Evolutionary conservation across 2,329 filamentous ascomycete species (phyloP).

Genomic region (Biscogniauxia marginata): DNA sequence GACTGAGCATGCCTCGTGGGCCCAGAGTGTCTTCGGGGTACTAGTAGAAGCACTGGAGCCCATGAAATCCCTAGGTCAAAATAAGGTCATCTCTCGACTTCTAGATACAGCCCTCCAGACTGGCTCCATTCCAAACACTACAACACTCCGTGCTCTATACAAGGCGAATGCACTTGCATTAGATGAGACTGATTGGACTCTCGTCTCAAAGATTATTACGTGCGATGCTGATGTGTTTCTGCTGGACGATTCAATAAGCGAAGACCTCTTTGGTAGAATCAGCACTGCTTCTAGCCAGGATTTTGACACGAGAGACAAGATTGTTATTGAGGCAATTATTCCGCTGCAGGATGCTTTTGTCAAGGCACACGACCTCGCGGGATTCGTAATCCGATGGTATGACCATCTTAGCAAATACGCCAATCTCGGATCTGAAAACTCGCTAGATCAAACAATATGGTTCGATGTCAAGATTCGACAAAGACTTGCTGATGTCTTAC

Average conservation of each 20-base stretch:
- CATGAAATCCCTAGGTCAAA: slow-evolving; percentile 16
- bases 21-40: slow-evolving; percentile 24
- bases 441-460: slow-evolving; percentile 26
- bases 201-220: slow-evolving; percentile 42
- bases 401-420: slow-evolving; percentile 22
- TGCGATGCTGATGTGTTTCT: slow-evolving; percentile 47
- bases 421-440: slow-evolving; percentile 1
- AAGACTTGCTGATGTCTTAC: slow-evolving; percentile 31
- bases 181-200: slow-evolving; percentile 35
- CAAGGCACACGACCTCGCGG: slow-evolving; percentile 38
- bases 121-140: slow-evolving; percentile 34
- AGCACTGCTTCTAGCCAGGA: slow-evolving; percentile 25
- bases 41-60: slow-evolving; percentile 22
- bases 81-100: slow-evolving; percentile 30
- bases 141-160: slow-evolving; percentile 32
- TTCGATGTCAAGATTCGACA: slow-evolving; percentile 26
- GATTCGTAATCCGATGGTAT: slow-evolving; percentile 40
- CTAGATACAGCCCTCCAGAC: slow-evolving; percentile 35
- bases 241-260: slow-evolving; percentile 32
- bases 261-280: slow-evolving; percentile 32
- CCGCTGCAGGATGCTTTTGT: slow-evolving; percentile 42
- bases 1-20: slow-evolving; percentile 29
- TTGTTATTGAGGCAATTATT: slow-evolving; percentile 35
- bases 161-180: slow-evolving; percentile 27
- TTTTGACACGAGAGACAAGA: slow-evolving; percentile 19